Base-by-base conservation (phyloP, 192 early-diverging fungal species). In the Rhizophagus clarus region DNA sequence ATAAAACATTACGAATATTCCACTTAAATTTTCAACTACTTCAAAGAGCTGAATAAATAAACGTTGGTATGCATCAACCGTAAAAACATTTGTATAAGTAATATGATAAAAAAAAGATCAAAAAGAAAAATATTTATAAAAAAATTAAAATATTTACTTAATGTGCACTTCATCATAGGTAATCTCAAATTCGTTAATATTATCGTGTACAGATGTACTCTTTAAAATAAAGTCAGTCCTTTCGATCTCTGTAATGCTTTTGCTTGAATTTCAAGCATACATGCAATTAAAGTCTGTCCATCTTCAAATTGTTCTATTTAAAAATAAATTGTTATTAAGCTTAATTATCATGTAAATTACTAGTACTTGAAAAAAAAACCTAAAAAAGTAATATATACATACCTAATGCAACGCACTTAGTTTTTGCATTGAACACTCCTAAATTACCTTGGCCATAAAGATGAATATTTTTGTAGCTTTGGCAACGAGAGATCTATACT, bases 1-100 rank as follows among this genome's bases (percentile, higher is more conserved):
- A 20, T 71, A 17, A 24, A 45, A 37, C 17, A 45, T 22, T 37
- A 66, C 63, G n/a, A n/a, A 29, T 9, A 3, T 26, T 66, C 6
- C n/a, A 71, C 32, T 37, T 5, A 71, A 37, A 20, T 71, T 9
- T 37, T 71, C 32, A 20, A 71, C n/a, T 32, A 37, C 9, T 42
- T 45, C 40, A 71, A 71, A 37, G 5, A 71, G 28, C 20, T 11
- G 12, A 34, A 2, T 71, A 37, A 71, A 71, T 20, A 71, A 34
- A 2, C n/a, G n/a, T 22, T 71, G 20, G 45, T 71, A 71, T 37
- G n/a, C 40, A 45, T 42, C 42, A 22, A 40, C n/a, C 4, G 69
- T 71, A 34, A 37, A n/a, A 24, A 42, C 24, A 71, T 66, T 71
- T 22, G 62, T 71, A 71, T 42, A 71, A 71, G 45, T 70, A 9